phyloP scores from a whole-genome alignment of 768 basidiomycete genomes.

The Cyclocybe cylindracea region DNA sequence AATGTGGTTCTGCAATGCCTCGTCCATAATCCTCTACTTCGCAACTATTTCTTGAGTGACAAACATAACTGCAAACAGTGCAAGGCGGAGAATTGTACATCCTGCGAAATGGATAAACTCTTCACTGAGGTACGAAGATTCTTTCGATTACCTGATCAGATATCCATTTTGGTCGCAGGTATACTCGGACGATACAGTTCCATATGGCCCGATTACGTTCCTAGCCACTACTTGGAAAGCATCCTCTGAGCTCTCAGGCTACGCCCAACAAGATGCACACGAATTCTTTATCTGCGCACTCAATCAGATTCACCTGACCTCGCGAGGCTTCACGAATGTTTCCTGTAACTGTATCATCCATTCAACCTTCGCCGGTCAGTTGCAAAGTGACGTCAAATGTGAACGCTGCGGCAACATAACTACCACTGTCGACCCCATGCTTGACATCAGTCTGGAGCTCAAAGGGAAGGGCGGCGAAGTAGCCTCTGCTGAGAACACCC shows the following conservation, averaged over 20 bases:
- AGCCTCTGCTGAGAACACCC: constrained; percentile 56
- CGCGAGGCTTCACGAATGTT: constrained; percentile 71
- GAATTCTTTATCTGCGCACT: constrained; percentile 83
- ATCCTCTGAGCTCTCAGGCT: constrained; percentile 82
- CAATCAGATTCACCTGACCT: constrained; percentile 84
- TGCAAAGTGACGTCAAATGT: constrained; percentile 90
- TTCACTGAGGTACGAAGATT: constrained; percentile 64
- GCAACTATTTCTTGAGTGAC: constrained; percentile 89
- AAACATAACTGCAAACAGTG: constrained; percentile 80
- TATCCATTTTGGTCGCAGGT: constrained; percentile 34
- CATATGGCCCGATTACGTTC: constrained; percentile 83
- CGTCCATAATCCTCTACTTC: constrained; percentile 85
- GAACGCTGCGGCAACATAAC: constrained; percentile 80
- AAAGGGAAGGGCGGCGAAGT: constrained; percentile 48
- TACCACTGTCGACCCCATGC: constrained; percentile 82
- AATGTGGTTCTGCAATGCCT: constrained; percentile 90
- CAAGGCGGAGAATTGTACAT: constrained; percentile 74
- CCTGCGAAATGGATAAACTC: constrained; percentile 91
- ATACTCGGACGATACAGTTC: constrained; percentile 55
- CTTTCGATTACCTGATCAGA: not conserved
- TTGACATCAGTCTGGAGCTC: constrained; percentile 89
- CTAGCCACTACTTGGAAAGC: constrained; percentile 83
- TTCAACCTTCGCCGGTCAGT: constrained; percentile 81
- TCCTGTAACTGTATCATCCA: constrained; percentile 92
- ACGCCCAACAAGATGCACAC: constrained; percentile 94